Conservation (phyloP, 768 basidiomycete genomes). For the Suillus weaverae region DNA sequence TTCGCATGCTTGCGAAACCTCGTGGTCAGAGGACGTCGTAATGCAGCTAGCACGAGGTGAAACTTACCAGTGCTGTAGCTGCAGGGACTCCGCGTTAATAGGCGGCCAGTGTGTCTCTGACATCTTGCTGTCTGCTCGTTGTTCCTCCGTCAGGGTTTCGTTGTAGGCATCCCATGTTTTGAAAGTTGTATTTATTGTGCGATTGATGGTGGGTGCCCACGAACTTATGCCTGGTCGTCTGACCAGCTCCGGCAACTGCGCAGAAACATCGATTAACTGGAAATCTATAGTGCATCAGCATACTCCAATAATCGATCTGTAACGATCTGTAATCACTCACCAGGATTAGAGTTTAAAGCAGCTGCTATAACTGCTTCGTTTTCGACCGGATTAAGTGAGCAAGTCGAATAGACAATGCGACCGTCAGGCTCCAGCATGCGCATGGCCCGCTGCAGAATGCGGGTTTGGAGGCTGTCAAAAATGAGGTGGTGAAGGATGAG, state of each 20-base stretch:
- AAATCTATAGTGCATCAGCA: slow-evolving; percentile 49
- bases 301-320: neutral
- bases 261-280: slow-evolving; percentile 75
- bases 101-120: slow-evolving; percentile 81
- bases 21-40: neutral
- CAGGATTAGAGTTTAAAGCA: slow-evolving; percentile 69
- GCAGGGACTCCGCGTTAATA: slow-evolving; percentile 53
- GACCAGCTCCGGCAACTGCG: slow-evolving; percentile 66
- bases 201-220: slow-evolving; percentile 78
- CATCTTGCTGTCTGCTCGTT: slow-evolving; percentile 59
- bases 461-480: slow-evolving; percentile 73
- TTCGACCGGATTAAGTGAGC: slow-evolving; percentile 94
- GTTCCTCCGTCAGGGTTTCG: slow-evolving; percentile 46
- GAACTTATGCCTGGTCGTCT: slow-evolving; percentile 71
- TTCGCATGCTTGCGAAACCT: slow-evolving; percentile 59
- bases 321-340: slow-evolving; percentile 37
- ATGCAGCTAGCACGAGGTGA: neutral
- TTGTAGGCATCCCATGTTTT: slow-evolving; percentile 63
- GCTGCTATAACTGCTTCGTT: slow-evolving; percentile 95
- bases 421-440: slow-evolving; percentile 78
- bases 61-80: slow-evolving; percentile 73
- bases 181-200: slow-evolving; percentile 48
- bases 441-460: slow-evolving; percentile 93
- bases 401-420: slow-evolving; percentile 95
- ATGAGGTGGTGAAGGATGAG: slow-evolving; percentile 7